These are phyloP conservation scores for Hymenoscyphus scutula DNA, from an alignment of 2,329 filamentous ascomycete species.

Conservation along the genomic window DNA sequence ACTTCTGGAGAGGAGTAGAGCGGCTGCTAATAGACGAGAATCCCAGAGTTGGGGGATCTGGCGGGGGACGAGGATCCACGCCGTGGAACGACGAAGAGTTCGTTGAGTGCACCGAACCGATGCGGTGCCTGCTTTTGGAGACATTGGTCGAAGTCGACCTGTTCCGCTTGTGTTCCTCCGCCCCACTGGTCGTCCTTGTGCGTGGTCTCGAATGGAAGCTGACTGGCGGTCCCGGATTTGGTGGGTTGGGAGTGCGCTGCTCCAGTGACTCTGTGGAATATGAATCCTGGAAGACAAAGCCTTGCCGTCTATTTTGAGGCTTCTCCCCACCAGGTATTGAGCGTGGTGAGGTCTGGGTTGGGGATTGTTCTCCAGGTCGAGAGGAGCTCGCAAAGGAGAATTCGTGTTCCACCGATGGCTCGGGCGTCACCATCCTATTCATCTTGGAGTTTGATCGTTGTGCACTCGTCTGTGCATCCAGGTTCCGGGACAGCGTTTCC, in stretches of 20 bases:
- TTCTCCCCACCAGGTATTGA: slow-evolving; percentile 46
- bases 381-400: slow-evolving; percentile 23
- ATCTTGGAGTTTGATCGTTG: slow-evolving; percentile 25
- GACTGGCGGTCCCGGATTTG: slow-evolving; percentile 25
- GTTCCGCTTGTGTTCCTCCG: slow-evolving; percentile 41
- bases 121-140: slow-evolving; percentile 56
- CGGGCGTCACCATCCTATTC: slow-evolving; percentile 63
- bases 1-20: slow-evolving; percentile 33
- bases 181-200: slow-evolving; percentile 42
- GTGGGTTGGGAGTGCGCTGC: slow-evolving; percentile 5
- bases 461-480: slow-evolving; percentile 22
- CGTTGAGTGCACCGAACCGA: slow-evolving; percentile 69
- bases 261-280: slow-evolving; percentile 42
- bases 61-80: slow-evolving; percentile 40
- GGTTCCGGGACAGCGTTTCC: slow-evolving; percentile 29
- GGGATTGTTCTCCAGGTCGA: slow-evolving; percentile 27
- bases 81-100: slow-evolving; percentile 53
- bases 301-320: slow-evolving; percentile 47
- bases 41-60: slow-evolving; percentile 38
- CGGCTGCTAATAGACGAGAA: slow-evolving; percentile 42
- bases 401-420: slow-evolving; percentile 39
- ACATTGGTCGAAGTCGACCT: slow-evolving; percentile 40
- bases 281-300: slow-evolving; percentile 60
- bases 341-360: slow-evolving; percentile 48
- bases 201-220: slow-evolving; percentile 43